phyloP scores from a whole-genome alignment of 306 rosid species.

The Rubus idaeus region DNA sequence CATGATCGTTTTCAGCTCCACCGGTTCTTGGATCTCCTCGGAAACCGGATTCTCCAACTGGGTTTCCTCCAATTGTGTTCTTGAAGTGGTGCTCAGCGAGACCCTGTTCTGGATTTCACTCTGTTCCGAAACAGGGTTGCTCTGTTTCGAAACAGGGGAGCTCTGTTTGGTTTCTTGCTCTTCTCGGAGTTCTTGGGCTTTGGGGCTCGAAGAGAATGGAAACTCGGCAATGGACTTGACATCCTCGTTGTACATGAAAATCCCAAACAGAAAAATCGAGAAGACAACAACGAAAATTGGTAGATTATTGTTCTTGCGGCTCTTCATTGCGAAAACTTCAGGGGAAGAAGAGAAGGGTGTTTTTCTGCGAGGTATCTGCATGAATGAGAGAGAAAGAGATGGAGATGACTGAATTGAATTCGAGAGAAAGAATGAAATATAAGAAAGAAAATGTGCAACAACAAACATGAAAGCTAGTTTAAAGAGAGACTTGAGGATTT shows the following conservation, averaged over 20 bases:
- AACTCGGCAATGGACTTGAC: conserved; percentile 73
- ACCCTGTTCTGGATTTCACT: conserved; percentile 16
- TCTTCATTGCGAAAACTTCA: conserved; percentile 63
- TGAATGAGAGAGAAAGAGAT: conserved; percentile 26
- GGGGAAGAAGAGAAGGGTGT: conserved; percentile 34
- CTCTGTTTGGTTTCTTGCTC: conserved; percentile 18
- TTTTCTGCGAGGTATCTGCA: conserved; percentile 59
- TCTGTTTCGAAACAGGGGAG: conserved; percentile 18
- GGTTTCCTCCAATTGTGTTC: conserved; percentile 42
- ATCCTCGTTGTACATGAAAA: conserved; percentile 81
- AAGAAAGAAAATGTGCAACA: conserved; percentile 27
- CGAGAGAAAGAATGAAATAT: conserved; percentile 36
- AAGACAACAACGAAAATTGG: conserved; percentile 56
- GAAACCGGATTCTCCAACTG: conserved; percentile 29
- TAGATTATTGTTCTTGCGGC: conserved; percentile 56
- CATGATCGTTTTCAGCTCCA: conserved; percentile 30
- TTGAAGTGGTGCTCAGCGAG: conserved; percentile 31
- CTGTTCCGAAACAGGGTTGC: not conserved
- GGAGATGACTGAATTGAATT: conserved; percentile 1
- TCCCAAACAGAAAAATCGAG: conserved; percentile 69
- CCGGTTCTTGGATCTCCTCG: conserved; percentile 40
- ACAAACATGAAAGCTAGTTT: conserved; percentile 22
- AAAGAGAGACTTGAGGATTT: conserved; percentile 5
- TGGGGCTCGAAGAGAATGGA: conserved; percentile 47
- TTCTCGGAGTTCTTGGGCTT: conserved; percentile 53